These are phyloP conservation scores for Pseudognaphalium luteoalbum DNA, from an alignment of 129 eudicot species.

Conservation along the genomic window DNA sequence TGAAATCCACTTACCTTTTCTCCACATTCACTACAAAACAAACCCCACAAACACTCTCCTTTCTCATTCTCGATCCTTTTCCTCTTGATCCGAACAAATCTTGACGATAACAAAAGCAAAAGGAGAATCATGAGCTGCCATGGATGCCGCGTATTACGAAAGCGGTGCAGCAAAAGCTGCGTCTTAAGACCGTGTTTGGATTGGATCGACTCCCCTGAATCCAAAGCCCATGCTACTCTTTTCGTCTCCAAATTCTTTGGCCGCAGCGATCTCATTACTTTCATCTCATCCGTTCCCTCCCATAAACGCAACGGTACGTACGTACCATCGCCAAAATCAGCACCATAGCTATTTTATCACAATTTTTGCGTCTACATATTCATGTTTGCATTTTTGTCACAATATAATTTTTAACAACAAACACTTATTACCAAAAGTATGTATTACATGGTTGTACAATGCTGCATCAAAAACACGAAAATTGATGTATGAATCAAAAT, in stretches of 20 bases:
- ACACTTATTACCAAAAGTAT: too few relatives aligned
- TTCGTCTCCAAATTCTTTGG: slow-evolving; percentile 91
- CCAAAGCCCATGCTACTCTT: slow-evolving; percentile 69
- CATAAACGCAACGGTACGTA: slow-evolving; percentile 66
- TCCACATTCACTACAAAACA: slow-evolving; percentile 31
- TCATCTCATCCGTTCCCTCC: slow-evolving; percentile 64
- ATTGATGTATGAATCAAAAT: too few relatives aligned
- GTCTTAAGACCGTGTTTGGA: slow-evolving; percentile 60
- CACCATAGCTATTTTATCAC: too few relatives aligned
- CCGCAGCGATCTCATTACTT: slow-evolving; percentile 67
- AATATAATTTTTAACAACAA: too few relatives aligned
- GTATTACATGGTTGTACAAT: too few relatives aligned
- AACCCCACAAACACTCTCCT: slow-evolving; percentile 28
- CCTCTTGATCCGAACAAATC: slow-evolving; percentile 33
- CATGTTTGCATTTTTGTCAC: too few relatives aligned
- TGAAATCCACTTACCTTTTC: slow-evolving; percentile 30
- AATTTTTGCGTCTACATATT: too few relatives aligned
- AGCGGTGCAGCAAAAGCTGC: slow-evolving; percentile 65
- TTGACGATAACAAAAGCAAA: neutral
- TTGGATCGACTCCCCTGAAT: slow-evolving; percentile 57
- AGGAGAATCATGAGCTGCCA: slow-evolving; percentile 79
- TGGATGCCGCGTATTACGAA: slow-evolving; percentile 68
- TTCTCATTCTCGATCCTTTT: slow-evolving; percentile 8
- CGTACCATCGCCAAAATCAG: neutral
- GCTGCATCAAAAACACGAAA: too few relatives aligned